Conservation (phyloP, 2,329 filamentous ascomycete species). For the Calonectria honghensis region DNA sequence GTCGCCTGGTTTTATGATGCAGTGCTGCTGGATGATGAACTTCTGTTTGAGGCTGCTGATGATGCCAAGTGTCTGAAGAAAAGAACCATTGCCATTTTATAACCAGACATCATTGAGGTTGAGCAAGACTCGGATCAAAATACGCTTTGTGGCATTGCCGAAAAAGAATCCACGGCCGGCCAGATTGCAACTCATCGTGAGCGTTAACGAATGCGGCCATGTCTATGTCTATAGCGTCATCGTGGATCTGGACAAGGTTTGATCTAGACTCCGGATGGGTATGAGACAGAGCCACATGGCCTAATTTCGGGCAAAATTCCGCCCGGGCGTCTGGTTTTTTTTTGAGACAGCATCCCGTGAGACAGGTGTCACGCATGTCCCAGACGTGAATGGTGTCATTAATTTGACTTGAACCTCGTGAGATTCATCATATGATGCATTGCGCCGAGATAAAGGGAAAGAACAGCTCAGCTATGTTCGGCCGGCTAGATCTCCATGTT, state of each 20-base stretch:
- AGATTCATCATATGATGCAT: neutral
- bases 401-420: neutral
- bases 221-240: neutral
- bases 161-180: slow-evolving; percentile 5
- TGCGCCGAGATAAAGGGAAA: neutral
- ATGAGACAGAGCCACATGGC: slow-evolving; percentile 11
- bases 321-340: neutral
- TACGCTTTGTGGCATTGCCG: slow-evolving; percentile 10
- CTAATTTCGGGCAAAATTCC: neutral
- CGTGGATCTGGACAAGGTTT: neutral
- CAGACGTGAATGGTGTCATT: no score
- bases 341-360: neutral
- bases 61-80: neutral
- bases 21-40: neutral
- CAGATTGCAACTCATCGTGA: neutral
- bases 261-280: neutral
- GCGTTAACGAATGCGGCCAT: slow-evolving; percentile 17
- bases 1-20: neutral
- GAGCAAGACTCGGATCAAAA: neutral
- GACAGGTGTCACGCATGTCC: neutral
- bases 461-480: neutral
- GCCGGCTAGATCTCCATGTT: neutral
- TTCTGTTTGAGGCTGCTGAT: neutral
- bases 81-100: neutral
- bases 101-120: slow-evolving; percentile 5